Base-by-base conservation (phyloP, 139 green algal species). In the Tetradesmus lagerheimii region DNA sequence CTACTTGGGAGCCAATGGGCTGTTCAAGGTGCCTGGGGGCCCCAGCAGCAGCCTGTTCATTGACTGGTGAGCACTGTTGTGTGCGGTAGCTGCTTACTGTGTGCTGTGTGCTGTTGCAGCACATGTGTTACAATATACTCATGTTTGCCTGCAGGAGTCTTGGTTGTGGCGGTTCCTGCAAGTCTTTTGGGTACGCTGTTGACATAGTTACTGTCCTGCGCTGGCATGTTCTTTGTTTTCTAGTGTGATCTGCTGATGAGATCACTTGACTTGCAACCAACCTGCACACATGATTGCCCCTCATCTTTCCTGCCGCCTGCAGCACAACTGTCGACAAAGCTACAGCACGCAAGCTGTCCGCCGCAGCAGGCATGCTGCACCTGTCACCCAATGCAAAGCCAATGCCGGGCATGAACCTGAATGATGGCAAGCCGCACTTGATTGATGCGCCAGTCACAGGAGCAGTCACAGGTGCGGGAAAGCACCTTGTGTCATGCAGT, bases 281-380 rank as follows among this genome's bases (percentile, higher is more conserved):
- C n/a, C n/a, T n/a, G n/a, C n/a, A n/a, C n/a, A n/a, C n/a, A n/a
- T n/a, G n/a, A n/a, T n/a, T n/a, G n/a, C n/a, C n/a, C n/a, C n/a
- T n/a, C n/a, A n/a, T 75, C 12, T 20, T 34, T 87, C 45, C 53
- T 50, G 34, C 29, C 38, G 29, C 25, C 29, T 77, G 15, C 85
- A 89, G 85, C 71, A 83, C 85, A 14, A 89, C 85, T 31, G 71
- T 89, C 15, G 85, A 89, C 43, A 62, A 67, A 15, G 45, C 71
- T 2, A 89, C 85, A 16, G 75, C 85, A 3, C 67, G 85, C 20
- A 45, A 89, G 85, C 31, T 89, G 38, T 67, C 85, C 14, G 85
- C 67, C 14, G 50, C 85, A 23, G 85, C 85, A 39, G 85, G 71
- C 67, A 89, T 82, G 85, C n/a, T 83, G 71, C 67, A 23, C 4